Conservation (phyloP, 2,329 filamentous ascomycete genomes). For the Aspergillus quadrilineatus region DNA sequence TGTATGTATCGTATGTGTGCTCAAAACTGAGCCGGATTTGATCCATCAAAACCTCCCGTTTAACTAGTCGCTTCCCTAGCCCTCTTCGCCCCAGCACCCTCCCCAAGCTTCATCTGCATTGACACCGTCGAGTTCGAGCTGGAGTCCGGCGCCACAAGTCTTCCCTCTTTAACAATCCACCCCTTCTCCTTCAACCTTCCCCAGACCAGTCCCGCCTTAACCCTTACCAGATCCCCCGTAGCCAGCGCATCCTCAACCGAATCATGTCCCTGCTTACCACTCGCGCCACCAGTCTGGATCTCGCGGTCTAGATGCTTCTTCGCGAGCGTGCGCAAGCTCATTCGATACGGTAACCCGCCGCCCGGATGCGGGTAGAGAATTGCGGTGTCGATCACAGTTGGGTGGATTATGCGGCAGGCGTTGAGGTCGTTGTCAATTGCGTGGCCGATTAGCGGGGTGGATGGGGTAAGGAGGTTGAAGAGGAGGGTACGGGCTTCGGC, state of each 20-base stretch:
- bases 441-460: slow-evolving; percentile 85
- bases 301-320: slow-evolving; percentile 67
- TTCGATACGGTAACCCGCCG: slow-evolving; percentile 75
- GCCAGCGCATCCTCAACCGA: slow-evolving; percentile 87
- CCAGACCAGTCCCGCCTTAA: slow-evolving; percentile 71
- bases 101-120: slow-evolving; percentile 18
- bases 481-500: slow-evolving; percentile 72
- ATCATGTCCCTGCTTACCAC: slow-evolving; percentile 70
- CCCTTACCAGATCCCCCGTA: slow-evolving; percentile 79
- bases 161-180: slow-evolving; percentile 61
- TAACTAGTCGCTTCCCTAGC: not conserved
- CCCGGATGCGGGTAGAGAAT: slow-evolving; percentile 76
- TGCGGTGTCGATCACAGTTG: slow-evolving; percentile 79
- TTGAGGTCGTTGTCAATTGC: slow-evolving; percentile 96
- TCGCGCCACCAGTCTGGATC: slow-evolving; percentile 65
- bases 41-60: too few species aligned
- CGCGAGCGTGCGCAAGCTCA: slow-evolving; percentile 74
- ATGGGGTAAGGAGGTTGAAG: slow-evolving; percentile 70
- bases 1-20: not conserved
- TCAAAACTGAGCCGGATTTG: not conserved
- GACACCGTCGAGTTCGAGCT: slow-evolving; percentile 18
- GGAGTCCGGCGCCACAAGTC: slow-evolving; percentile 34
- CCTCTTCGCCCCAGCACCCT: slow-evolving; percentile 29
- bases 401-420: slow-evolving; percentile 77
- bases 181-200: slow-evolving; percentile 63